Percentiles rank a stretch among this genome's conserved stretches.
These are phyloP conservation scores for Ogataea polymorpha DNA, from an alignment of 805 yeast genomes.

Conservation along the genomic window DNA sequence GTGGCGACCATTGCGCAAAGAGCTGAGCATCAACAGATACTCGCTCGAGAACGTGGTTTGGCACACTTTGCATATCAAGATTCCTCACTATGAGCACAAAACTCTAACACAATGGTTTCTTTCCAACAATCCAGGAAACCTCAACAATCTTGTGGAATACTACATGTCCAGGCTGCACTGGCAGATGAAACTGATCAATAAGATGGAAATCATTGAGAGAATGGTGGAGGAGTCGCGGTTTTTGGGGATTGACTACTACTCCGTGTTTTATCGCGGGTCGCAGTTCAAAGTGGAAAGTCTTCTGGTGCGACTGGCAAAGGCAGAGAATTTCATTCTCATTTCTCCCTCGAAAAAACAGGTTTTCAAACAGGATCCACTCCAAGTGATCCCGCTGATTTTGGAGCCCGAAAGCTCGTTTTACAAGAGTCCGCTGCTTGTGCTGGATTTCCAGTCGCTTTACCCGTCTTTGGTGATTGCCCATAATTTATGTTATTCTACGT, in stretches of 20 bases:
- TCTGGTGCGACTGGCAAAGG: conserved; percentile 67
- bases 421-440: conserved; percentile 82
- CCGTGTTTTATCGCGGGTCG: conserved; percentile 87
- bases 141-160: conserved; percentile 42
- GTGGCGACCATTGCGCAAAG: conserved; percentile 74
- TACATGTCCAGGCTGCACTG: conserved; percentile 43
- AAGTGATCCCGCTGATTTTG: conserved; percentile 86
- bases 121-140: conserved; percentile 18
- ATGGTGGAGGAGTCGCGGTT: conserved; percentile 82
- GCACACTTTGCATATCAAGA: conserved; percentile 60
- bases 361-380: conserved; percentile 78
- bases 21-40: conserved; percentile 61
- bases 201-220: conserved; percentile 63
- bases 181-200: conserved; percentile 47
- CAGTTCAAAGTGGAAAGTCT: conserved; percentile 92
- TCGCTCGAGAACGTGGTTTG: conserved; percentile 74
- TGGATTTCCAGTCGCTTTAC: conserved; percentile 91
- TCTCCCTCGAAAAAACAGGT: conserved; percentile 84
- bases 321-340: conserved; percentile 66
- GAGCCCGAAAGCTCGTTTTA: conserved; percentile 86
- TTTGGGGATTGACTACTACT: conserved; percentile 85
- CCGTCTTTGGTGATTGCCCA: conserved; percentile 92
- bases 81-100: conserved; percentile 58
- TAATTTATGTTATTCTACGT: conserved; percentile 79
- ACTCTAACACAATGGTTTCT: conserved; percentile 48